Percentiles rank a stretch among this genome's conserved stretches.
phyloP scores from a whole-genome alignment of 139 green algal genomes.

The Closterium sp. region DNA sequence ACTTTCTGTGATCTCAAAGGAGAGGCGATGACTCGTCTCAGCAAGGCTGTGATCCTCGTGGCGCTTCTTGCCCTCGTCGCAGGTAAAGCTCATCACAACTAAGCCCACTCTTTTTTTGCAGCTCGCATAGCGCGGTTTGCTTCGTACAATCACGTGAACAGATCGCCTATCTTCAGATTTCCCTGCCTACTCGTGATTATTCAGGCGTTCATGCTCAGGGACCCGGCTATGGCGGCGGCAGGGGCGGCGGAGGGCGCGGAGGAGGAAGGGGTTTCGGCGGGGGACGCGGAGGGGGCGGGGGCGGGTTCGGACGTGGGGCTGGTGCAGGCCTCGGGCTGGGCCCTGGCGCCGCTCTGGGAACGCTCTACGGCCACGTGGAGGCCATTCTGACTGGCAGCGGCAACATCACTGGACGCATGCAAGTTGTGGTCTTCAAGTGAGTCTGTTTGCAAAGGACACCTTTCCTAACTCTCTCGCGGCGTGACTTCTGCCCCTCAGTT shows the following conservation, averaged over 20 bases:
- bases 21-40: background rate
- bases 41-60: background rate
- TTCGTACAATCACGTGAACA: no score
- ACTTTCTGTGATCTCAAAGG: no score
- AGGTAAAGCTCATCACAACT: background rate
- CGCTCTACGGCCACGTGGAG: background rate
- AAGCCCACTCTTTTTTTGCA: background rate
- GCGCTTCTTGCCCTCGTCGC: background rate
- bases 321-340: background rate
- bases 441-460: no score
- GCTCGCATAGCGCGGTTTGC: no score
- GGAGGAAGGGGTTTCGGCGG: background rate
- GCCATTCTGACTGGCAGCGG: background rate
- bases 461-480: no score
- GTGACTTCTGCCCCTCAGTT: background rate
- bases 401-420: background rate
- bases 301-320: background rate
- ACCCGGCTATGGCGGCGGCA: background rate
- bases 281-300: background rate
- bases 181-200: background rate
- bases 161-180: background rate
- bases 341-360: background rate
- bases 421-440: background rate
- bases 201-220: background rate
- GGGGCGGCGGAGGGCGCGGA: background rate